Base-by-base conservation (phyloP, 75 land plant species). In the Sequoia sempervirens region DNA sequence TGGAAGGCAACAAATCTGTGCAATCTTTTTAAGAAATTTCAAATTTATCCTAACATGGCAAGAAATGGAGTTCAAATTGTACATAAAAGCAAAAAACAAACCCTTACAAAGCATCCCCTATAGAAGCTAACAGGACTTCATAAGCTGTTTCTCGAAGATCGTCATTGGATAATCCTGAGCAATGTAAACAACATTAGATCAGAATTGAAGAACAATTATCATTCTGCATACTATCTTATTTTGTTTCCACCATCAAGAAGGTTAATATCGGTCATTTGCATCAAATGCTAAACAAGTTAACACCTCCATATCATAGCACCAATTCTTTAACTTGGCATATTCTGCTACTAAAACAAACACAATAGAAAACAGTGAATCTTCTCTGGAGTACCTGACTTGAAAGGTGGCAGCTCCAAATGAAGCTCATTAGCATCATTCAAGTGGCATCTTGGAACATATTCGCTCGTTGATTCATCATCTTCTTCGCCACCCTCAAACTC, bases 81-180 rank as follows among this genome's bases (percentile, higher is more conserved):
- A 81, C 30, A 32, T 18, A 81, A 52, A 36, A 45, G 11, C 37
- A 72, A 50, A 40, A 56, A 54, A 14, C 10, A 45, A 84, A 84
- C 61, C 40, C 61, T 40, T 94, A 97, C 99, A 96, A 96, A 79
- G 98, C 83, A 84, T 98, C 98, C 64, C 98, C 99, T 89, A 95
- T 96, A 89, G 90, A 93, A 34, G 96, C 98, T 13, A 97, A 89
- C 30, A 97, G 88, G 53, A 96, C 84, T 81, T 97, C 99, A 89
- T 94, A 97, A 41, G 98, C 96, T 84, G 98, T 96, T 86, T 97
- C 99, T 47, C 99, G 93, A 81, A 97, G 94, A 81, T 97, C 98
- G 84, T 96, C 99, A 80, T 94, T 98, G 53, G 95, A 84, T 79
- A 97, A 87, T 54, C 98, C 99, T 97, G 86, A n/a, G 83, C 34